Evolutionary conservation across 768 basidiomycete species (phyloP), one percentile per base, ranked within the genome.

Genomic region (Leccinum subgranulosum): DNA sequence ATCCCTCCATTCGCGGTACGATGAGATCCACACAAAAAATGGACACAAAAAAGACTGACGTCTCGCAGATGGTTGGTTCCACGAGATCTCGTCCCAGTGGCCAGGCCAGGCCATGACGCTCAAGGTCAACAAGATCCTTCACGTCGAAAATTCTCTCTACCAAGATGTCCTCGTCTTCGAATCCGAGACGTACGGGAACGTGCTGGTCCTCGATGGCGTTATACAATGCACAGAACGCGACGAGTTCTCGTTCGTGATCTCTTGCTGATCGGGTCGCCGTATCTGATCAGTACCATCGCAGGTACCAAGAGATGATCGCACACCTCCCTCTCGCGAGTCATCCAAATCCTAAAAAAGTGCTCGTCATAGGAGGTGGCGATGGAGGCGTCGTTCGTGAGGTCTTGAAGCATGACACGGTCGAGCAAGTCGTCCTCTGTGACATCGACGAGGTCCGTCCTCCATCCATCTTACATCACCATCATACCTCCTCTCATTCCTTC

Each of bases 271-370:
- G 45, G 19, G 29, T n/a, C 6, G 29, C 41, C 6, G 10, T 21
- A 28, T 21, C 50, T 56, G 4, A 57, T 21, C 5, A 12, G 7
- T 10, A 15, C 31, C 29, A n/a, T 23, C 49, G 46, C 66, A 97
- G 94, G 11, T 98, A 98, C 75, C 94, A 98, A 69, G 96, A 99
- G 77, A 97, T 98, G 96, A 98, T 99, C 68, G 83, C 96, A 6
- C 96, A 98, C 76, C 77, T 99, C 53, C 97, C 97, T n/a, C 81
- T 98, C 61, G 87, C 92, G 12, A 93, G 87, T 59, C 97, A 99
- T 75, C 96, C 97, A 23, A 90, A 97, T 78, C 97, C 96, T 1
- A 89, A 91, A 75, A 87, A 88, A 66, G 96, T 98, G 17, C 86
- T 99, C 33, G 97, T 99, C 57, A 95, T 99, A 59, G 97, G 97